Conservation (phyloP, 75 land plant genomes). For the Larix kaempferi region DNA sequence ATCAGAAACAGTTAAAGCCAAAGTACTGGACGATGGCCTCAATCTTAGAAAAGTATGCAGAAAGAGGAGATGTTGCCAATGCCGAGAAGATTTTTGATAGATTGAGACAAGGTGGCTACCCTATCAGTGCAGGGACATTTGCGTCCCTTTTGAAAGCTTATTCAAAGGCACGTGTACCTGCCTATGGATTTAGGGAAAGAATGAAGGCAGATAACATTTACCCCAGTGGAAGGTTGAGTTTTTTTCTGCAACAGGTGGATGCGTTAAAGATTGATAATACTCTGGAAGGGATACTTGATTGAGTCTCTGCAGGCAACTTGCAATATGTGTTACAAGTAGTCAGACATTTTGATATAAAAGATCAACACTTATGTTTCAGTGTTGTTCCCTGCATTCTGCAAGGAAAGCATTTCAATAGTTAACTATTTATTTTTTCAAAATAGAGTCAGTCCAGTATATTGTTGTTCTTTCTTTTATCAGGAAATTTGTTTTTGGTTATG, state of each 20-base stretch:
- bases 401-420: too few species aligned
- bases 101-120: conserved; percentile 29
- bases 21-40: conserved; percentile 26
- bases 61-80: conserved; percentile 58
- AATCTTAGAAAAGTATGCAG: conserved; percentile 42
- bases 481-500: too few species aligned
- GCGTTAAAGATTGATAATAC: conserved; percentile 16
- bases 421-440: too few species aligned
- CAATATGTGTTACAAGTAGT: too few species aligned
- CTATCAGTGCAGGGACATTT: conserved; percentile 13
- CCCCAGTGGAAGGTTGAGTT: conserved; percentile 30
- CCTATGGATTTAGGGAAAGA: conserved; percentile 68
- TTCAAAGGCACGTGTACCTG: conserved; percentile 50
- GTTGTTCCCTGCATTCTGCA: too few species aligned
- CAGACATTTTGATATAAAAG: too few species aligned
- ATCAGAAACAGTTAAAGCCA: conserved; percentile 30
- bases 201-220: conserved; percentile 56
- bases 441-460: too few species aligned
- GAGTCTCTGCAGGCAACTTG: too few species aligned
- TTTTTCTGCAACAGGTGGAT: conserved; percentile 25
- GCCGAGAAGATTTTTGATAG: conserved; percentile 55
- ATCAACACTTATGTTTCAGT: too few species aligned
- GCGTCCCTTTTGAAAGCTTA: conserved; percentile 55
- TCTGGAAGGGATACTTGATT: conserved; percentile 27
- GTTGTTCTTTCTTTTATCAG: too few species aligned